A percentile compares a stretch with the other conserved stretches of the same genome.
Conservation (phyloP, 257 asterid species). For the Solanum virginianum region DNA sequence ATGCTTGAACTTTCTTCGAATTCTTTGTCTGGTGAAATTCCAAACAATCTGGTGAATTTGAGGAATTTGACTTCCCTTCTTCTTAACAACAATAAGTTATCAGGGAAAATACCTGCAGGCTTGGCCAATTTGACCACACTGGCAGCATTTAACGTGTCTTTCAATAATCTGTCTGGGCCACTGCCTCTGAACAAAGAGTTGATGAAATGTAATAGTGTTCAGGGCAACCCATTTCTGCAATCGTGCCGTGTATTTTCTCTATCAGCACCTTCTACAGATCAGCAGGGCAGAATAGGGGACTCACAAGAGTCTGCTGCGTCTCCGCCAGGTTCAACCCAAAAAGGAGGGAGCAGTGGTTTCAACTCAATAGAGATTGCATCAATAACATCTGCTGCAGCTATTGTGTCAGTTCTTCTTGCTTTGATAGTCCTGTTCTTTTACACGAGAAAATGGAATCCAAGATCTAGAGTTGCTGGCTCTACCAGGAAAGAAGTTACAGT, state of each 20-base stretch:
- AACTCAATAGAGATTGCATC: slow-evolving; percentile 79
- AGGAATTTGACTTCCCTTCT: slow-evolving; percentile 49
- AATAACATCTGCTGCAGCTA: slow-evolving; percentile 71
- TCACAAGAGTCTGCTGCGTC: slow-evolving; percentile 19
- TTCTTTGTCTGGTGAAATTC: slow-evolving; percentile 59
- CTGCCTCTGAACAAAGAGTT: slow-evolving; percentile 33
- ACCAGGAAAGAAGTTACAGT: slow-evolving; percentile 63
- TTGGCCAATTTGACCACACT: slow-evolving; percentile 42
- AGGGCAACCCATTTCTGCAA: slow-evolving; percentile 58
- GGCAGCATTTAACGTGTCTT: slow-evolving; percentile 54
- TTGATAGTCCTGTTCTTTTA: slow-evolving; percentile 58
- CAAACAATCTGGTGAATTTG: slow-evolving; percentile 44
- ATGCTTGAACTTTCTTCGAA: slow-evolving; percentile 72
- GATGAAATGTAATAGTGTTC: slow-evolving; percentile 52
- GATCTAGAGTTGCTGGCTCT: slow-evolving; percentile 82
- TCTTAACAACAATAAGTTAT: slow-evolving; percentile 57
- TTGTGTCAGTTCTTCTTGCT: slow-evolving; percentile 64
- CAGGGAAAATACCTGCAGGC: slow-evolving; percentile 58
- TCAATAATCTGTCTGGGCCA: slow-evolving; percentile 75
- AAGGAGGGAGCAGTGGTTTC: slow-evolving; percentile 19
- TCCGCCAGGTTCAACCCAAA: slow-evolving; percentile 24
- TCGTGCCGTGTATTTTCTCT: slow-evolving; percentile 42
- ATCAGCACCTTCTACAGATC: slow-evolving; percentile 37
- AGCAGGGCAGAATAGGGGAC: slow-evolving; percentile 33
- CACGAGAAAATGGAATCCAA: slow-evolving; percentile 68